These are phyloP conservation scores for Hansfordia pulvinata DNA, from an alignment of 2,329 filamentous ascomycete genomes.

Conservation along the genomic window DNA sequence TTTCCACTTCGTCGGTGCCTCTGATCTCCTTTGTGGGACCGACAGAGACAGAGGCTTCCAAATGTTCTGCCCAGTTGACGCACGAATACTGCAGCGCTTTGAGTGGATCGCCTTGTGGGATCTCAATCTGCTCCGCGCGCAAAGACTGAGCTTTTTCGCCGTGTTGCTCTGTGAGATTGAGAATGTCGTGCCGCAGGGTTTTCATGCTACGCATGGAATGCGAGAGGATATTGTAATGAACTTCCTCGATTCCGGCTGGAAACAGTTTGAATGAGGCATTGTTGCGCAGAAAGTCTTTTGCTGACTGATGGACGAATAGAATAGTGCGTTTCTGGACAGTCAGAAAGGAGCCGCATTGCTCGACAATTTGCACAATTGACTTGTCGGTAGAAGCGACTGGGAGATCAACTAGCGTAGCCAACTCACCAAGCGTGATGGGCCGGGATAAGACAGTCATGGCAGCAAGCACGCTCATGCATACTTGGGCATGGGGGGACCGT, in stretches of 20 bases:
- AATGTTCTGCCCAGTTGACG: slow-evolving; percentile 18
- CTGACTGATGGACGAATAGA: slow-evolving; percentile 24
- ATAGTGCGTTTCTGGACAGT: slow-evolving; percentile 14
- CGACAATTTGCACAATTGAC: slow-evolving; percentile 10
- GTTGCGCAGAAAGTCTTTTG: slow-evolving; percentile 21
- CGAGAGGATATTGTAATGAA: slow-evolving; percentile 17
- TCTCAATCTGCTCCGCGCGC: too few relatives aligned
- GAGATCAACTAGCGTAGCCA: slow-evolving; percentile 10
- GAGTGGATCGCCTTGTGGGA: slow-evolving; percentile 12
- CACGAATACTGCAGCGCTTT: slow-evolving; percentile 13
- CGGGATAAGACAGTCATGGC: slow-evolving; percentile 14
- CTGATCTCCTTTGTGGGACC: slow-evolving; percentile 6
- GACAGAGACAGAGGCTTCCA: slow-evolving; percentile 6
- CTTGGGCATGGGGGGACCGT: slow-evolving; percentile 11
- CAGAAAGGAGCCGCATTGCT: slow-evolving; percentile 23
- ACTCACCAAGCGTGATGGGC: slow-evolving; percentile 20
- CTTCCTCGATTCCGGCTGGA: slow-evolving; percentile 8
- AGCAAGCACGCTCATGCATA: slow-evolving; percentile 19
- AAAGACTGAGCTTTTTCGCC: too few relatives aligned
- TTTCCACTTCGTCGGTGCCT: slow-evolving; percentile 12
- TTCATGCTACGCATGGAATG: slow-evolving; percentile 17
- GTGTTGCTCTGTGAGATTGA: slow-evolving; percentile 7
- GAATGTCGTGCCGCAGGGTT: slow-evolving; percentile 17
- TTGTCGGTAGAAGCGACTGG: too few relatives aligned
- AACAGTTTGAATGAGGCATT: slow-evolving; percentile 13